Evolutionary conservation across 306 rosid species (phyloP).

Genomic region (Casuarina glauca): DNA sequence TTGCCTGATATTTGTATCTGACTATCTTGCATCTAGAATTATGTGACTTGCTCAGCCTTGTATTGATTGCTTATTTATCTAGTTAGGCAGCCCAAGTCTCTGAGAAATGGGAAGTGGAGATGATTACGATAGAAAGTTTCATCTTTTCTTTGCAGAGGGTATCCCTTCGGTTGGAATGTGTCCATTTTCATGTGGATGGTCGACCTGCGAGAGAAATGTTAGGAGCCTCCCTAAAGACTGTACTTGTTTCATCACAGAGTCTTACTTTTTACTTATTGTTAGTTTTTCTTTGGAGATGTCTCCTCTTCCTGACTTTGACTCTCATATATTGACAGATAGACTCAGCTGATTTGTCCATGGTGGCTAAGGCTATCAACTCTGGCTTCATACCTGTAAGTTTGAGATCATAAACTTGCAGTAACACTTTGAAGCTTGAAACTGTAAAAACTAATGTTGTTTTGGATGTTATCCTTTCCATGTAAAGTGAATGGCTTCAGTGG

Average conservation of each 20-base stretch:
- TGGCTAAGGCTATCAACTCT: slow-evolving; percentile 67
- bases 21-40: slow-evolving; percentile 3
- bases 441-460: neutral
- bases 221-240: slow-evolving; percentile 31
- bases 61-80: slow-evolving; percentile 25
- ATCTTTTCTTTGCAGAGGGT: slow-evolving; percentile 63
- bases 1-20: neutral
- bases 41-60: neutral
- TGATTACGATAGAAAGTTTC: slow-evolving; percentile 18
- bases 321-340: slow-evolving; percentile 52
- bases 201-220: slow-evolving; percentile 65
- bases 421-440: slow-evolving; percentile 22
- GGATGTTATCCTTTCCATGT: neutral
- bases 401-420: slow-evolving; percentile 16
- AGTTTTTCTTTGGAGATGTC: slow-evolving; percentile 21
- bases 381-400: slow-evolving; percentile 85
- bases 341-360: slow-evolving; percentile 63
- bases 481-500: neutral
- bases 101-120: slow-evolving; percentile 5
- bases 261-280: neutral
- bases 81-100: slow-evolving; percentile 9
- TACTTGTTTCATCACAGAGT: slow-evolving; percentile 14
- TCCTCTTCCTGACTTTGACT: slow-evolving; percentile 23
- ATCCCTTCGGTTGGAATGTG: slow-evolving; percentile 92
- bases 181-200: slow-evolving; percentile 95